Conservation (phyloP, 1,284 basidiomycete genomes). For the Ustilago lituana region DNA sequence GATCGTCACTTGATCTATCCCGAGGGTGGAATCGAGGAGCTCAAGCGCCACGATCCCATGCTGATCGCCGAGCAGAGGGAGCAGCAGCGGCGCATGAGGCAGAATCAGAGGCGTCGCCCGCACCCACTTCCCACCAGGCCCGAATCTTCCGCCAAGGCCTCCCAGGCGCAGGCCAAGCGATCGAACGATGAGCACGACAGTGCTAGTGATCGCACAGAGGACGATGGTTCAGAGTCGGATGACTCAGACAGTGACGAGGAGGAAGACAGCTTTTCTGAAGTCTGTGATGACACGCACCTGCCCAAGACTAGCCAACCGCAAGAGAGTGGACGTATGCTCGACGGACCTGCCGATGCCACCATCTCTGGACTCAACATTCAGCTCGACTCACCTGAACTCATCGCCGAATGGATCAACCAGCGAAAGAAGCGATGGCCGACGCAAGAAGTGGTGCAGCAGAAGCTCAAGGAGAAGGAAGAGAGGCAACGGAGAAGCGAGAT, state of each 20-base stretch:
- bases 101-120: conserved; percentile 19
- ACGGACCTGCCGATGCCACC: conserved; percentile 56
- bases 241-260: conserved; percentile 9
- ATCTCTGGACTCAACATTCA: conserved; percentile 65
- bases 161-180: background rate
- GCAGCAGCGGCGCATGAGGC: conserved; percentile 24
- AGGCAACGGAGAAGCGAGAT: conserved; percentile 28
- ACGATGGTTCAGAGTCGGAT: conserved; percentile 1
- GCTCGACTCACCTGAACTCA: conserved; percentile 61
- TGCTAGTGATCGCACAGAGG: background rate
- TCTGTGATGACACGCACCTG: background rate
- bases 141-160: background rate
- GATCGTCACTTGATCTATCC: conserved; percentile 64
- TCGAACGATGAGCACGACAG: background rate
- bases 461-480: conserved; percentile 45
- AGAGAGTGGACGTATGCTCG: conserved; percentile 24
- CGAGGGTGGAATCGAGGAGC: conserved; percentile 57
- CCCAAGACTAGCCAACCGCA: background rate
- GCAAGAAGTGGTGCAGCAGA: conserved; percentile 49
- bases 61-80: conserved; percentile 57
- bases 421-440: conserved; percentile 65
- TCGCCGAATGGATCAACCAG: conserved; percentile 65
- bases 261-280: conserved; percentile 5
- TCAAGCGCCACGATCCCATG: conserved; percentile 60
- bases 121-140: conserved; percentile 24